Evolutionary conservation across 768 basidiomycete species (phyloP).

Genomic region (Rhodotorula paludigena): DNA sequence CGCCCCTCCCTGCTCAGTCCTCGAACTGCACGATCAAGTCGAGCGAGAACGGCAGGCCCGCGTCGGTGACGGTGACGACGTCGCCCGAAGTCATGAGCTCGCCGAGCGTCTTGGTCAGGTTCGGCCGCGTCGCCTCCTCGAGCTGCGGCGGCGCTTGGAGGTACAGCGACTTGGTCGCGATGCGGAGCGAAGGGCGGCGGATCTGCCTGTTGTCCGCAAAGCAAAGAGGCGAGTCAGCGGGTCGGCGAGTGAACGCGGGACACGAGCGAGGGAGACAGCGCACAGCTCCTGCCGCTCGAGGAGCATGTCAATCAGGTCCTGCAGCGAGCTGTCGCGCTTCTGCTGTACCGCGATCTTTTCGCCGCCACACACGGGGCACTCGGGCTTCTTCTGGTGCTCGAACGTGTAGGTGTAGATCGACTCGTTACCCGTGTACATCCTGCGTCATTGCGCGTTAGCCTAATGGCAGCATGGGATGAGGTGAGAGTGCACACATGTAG

Average conservation of each 20-base stretch:
- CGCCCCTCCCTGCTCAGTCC: background rate
- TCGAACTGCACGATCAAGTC: slow-evolving; percentile 46
- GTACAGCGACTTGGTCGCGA: slow-evolving; percentile 71
- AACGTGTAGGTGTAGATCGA: slow-evolving; percentile 97
- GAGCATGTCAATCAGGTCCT: slow-evolving; percentile 79
- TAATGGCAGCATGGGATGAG: background rate
- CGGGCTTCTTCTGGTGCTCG: slow-evolving; percentile 81
- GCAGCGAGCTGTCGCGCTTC: slow-evolving; percentile 65
- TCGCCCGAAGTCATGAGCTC: slow-evolving; percentile 73
- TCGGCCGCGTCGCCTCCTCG: slow-evolving; percentile 80
- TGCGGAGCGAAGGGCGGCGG: slow-evolving; percentile 87
- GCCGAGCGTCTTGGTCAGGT: slow-evolving; percentile 75
- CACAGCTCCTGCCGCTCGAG: slow-evolving; percentile 86
- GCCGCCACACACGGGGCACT: slow-evolving; percentile 97
- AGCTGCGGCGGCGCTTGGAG: slow-evolving; percentile 89
- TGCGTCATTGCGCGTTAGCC: background rate
- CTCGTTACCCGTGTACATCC: slow-evolving; percentile 92
- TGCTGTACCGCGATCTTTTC: slow-evolving; percentile 64
- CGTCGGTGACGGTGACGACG: slow-evolving; percentile 73
- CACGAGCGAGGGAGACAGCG: slow-evolving; percentile 42
- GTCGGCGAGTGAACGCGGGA: background rate
- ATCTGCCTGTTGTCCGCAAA: slow-evolving; percentile 64
- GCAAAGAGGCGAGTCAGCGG: background rate
- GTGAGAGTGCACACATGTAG: slow-evolving; percentile 59
- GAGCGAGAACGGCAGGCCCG: slow-evolving; percentile 78